Conservation (phyloP, 2,329 filamentous ascomycete species). For the Colletotrichum eleusines region DNA sequence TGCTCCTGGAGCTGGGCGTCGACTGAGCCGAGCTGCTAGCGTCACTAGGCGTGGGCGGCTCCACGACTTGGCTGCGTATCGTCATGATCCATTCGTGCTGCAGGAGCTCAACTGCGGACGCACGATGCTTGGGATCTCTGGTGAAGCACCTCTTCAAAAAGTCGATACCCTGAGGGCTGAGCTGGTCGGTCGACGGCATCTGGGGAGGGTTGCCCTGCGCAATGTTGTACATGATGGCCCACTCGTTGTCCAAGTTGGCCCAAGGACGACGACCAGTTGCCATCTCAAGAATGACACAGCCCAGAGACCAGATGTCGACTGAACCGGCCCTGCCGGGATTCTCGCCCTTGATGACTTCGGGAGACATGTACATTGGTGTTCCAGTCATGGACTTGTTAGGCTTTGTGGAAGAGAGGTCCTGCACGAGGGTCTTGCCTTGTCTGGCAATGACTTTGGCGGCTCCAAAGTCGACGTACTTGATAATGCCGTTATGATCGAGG, state of each 20-base stretch:
- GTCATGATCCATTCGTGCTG: slow-evolving; percentile 92
- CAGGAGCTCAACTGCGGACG: slow-evolving; percentile 87
- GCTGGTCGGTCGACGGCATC: slow-evolving; percentile 83
- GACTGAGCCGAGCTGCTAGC: slow-evolving; percentile 57
- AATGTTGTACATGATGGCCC: slow-evolving; percentile 99
- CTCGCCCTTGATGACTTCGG: slow-evolving; percentile 95
- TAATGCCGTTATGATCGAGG: slow-evolving; percentile 96
- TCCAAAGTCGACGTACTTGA: slow-evolving; percentile 99
- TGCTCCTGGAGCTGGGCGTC: slow-evolving; percentile 39
- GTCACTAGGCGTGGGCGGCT: slow-evolving; percentile 73
- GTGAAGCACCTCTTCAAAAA: slow-evolving; percentile 90
- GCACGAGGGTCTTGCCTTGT: slow-evolving; percentile 87
- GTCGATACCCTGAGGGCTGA: slow-evolving; percentile 86
- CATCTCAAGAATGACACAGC: slow-evolving; percentile 98
- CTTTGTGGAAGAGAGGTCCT: slow-evolving; percentile 69
- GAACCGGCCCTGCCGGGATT: slow-evolving; percentile 84
- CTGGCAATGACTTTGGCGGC: slow-evolving; percentile 97
- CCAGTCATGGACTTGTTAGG: slow-evolving; percentile 95
- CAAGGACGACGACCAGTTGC: slow-evolving; percentile 93
- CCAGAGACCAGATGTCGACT: slow-evolving; percentile 95
- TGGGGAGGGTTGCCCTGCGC: slow-evolving; percentile 94
- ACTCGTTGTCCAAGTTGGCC: slow-evolving; percentile 97
- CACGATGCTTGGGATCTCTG: slow-evolving; percentile 81
- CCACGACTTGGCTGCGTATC: slow-evolving; percentile 74
- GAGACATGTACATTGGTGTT: slow-evolving; percentile 99